phyloP scores from a whole-genome alignment of 1,284 basidiomycete genomes.

The Ceratobasidium sp. region DNA sequence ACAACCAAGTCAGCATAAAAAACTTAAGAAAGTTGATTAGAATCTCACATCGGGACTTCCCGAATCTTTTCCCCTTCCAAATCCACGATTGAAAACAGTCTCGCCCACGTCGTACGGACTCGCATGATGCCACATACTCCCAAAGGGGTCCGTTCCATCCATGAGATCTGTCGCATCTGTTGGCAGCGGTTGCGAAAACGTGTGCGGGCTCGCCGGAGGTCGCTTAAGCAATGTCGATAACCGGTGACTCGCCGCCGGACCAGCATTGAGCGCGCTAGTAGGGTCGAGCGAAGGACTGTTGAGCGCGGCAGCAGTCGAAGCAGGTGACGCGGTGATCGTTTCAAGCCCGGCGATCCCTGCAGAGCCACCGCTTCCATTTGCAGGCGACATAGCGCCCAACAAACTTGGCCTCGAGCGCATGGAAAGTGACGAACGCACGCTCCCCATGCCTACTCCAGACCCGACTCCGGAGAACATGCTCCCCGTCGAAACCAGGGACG shows the following conservation, averaged over 20 bases:
- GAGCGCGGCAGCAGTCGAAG: constrained; percentile 31
- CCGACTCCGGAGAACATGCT: constrained; percentile 30
- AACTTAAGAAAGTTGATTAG: not conserved
- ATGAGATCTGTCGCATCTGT: constrained; percentile 41
- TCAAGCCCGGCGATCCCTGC: constrained; percentile 38
- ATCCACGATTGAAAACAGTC: constrained; percentile 22
- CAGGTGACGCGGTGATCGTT: constrained; percentile 40
- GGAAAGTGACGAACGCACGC: constrained; percentile 31
- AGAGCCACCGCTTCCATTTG: constrained; percentile 13
- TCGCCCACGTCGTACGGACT: constrained; percentile 47
- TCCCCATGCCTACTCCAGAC: constrained; percentile 17
- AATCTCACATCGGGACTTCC: constrained; percentile 21
- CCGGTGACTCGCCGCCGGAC: constrained; percentile 33
- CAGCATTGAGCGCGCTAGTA: constrained; percentile 21
- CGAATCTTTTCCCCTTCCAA: constrained; percentile 22
- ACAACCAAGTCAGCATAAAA: not conserved
- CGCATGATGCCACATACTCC: constrained; percentile 45
- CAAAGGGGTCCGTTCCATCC: constrained; percentile 46
- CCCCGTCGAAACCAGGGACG: constrained; percentile 6
- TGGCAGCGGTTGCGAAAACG: constrained; percentile 35
- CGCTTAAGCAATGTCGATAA: constrained; percentile 39
- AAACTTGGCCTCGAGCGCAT: constrained; percentile 20
- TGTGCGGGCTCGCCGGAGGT: constrained; percentile 40
- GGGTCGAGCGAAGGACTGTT: constrained; percentile 40
- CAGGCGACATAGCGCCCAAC: constrained; percentile 4